Evolutionary conservation across 2,329 filamentous ascomycete genomes (phyloP), one percentile per base, ranked within the genome.

Genomic region (Penicillium hesseltinei): DNA sequence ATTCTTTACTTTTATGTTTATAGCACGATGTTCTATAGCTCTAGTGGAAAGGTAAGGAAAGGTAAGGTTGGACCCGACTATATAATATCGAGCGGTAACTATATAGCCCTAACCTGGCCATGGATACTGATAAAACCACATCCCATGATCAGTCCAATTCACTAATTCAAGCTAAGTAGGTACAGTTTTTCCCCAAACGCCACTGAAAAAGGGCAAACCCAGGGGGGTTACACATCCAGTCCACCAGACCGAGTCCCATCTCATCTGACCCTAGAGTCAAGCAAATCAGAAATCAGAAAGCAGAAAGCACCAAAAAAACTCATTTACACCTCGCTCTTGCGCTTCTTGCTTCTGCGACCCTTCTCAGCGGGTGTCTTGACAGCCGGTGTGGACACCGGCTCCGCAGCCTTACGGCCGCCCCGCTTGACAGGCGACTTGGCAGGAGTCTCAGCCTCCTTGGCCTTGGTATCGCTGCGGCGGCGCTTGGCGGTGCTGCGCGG

Each of bases 261-360:
- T 54, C 45, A 40, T 54, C 51, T 49, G 51, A 56, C 31, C 13
- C 13, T 23, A 15, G 9, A 21, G 29, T 23, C 51, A 47, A 55
- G 46, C 53, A 44, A 51, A 55, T 55, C 53, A 55, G 38, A 54
- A 40, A 63, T 31, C 59, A 36, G 53, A 47, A 52, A 49, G 63
- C 62, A 70, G 53, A 69, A 66, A 31, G 44, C 65, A 36, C 31
- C 25, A 21, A 44, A 15, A 15, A 19, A 31, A 33, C 17, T 52
- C 21, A 36, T 27, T 62, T 56, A 66, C 13, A 62, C 71, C 60
- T 78, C 76, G 63, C 77, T 79, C 75, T 79, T 79, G 62, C 75
- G 73, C 76, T 80, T 81, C 73, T 80, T 81, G 64, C 71, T 73
- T 38, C 64, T 66, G 62, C 73, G 72, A 66, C 74, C 76, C 42